Conservation (phyloP, 805 yeast species). For the Suhomyces pyralidae region DNA sequence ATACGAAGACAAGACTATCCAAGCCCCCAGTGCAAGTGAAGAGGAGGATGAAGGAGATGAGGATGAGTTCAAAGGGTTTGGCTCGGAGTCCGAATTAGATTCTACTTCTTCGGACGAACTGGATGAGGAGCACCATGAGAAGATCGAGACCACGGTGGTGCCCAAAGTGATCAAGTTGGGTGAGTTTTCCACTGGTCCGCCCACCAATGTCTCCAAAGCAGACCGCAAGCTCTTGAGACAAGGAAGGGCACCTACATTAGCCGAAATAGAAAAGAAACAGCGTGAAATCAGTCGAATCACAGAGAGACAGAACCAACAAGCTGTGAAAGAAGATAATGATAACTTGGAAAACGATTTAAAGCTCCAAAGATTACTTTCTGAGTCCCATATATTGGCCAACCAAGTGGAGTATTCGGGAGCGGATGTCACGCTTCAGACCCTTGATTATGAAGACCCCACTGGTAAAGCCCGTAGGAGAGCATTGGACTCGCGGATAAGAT, state of each 20-base stretch:
- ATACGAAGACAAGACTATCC: slow-evolving; percentile 40
- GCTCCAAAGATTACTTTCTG: slow-evolving; percentile 63
- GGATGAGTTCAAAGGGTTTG: slow-evolving; percentile 4
- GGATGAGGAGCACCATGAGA: slow-evolving; percentile 6
- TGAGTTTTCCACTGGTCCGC: slow-evolving; percentile 28
- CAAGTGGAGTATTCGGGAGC: slow-evolving; percentile 57
- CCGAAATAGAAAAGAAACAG: slow-evolving; percentile 26
- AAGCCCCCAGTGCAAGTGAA: neutral
- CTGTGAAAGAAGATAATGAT: slow-evolving; percentile 42
- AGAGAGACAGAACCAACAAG: slow-evolving; percentile 33
- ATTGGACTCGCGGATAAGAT: slow-evolving; percentile 53
- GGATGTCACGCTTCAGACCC: slow-evolving; percentile 58
- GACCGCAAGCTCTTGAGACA: slow-evolving; percentile 53
- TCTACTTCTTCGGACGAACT: neutral
- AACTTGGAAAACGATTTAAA: slow-evolving; percentile 69
- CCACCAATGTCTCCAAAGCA: slow-evolving; percentile 33
- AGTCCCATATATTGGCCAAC: slow-evolving; percentile 62
- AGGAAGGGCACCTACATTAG: slow-evolving; percentile 58
- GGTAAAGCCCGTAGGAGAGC: slow-evolving; percentile 71
- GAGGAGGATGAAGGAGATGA: slow-evolving; percentile 19
- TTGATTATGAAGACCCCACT: slow-evolving; percentile 58
- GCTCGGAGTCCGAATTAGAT: neutral
- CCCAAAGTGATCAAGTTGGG: slow-evolving; percentile 51
- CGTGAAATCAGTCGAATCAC: slow-evolving; percentile 23
- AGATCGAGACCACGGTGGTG: slow-evolving; percentile 7